Evolutionary conservation across 176 grass and related monocot genomes (phyloP), one percentile per base, ranked within the genome.

Genomic region (Tillandsia fasciculata): DNA sequence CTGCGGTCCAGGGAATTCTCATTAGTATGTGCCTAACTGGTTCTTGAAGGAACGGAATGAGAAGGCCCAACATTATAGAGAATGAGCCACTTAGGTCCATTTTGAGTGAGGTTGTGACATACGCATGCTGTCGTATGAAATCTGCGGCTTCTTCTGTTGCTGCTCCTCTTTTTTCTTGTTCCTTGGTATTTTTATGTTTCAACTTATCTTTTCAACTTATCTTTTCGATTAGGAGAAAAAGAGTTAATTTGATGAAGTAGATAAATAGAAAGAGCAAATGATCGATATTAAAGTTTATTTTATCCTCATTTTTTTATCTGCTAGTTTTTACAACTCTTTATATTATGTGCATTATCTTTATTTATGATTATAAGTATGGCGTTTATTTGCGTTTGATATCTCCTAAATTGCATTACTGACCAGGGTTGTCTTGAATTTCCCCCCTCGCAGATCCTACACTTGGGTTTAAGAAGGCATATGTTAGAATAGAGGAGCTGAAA

Each of bases 61-160:
- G n/a, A 65, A 92, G 85, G 70, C 82, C 89, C 8, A 92, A 74
- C 48, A 72, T 76, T 12, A 86, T 80, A 59, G 89, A 92, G 66
- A 92, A 78, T 11, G 85, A 85, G n/a, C 64, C 89, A 0, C 85
- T 83, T 12, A 88, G 65, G 68, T 92, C 89, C 89, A 88, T 92
- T 76, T 81, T 92, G 2, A 92, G 85, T 10, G 89, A 92, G 42
- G 85, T 92, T 29, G 85, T 88, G 49, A 82, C 85, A 42, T 86
- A 79, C 3, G 85, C 63, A 52, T 92, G 85, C 74, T 92, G 82
- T 64, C 73, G 61, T 9, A 92, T 51, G 78, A 92, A 92, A 64
- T 69, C 85, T 5, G 69, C 64, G 4, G 73, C 79, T 81, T 83
- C 76, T 47, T 69, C 66, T 33, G 29, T 4, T 4, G 3, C 29